These are phyloP conservation scores for Dionaea muscipula DNA, from an alignment of 179 eudicot species.

Conservation along the genomic window DNA sequence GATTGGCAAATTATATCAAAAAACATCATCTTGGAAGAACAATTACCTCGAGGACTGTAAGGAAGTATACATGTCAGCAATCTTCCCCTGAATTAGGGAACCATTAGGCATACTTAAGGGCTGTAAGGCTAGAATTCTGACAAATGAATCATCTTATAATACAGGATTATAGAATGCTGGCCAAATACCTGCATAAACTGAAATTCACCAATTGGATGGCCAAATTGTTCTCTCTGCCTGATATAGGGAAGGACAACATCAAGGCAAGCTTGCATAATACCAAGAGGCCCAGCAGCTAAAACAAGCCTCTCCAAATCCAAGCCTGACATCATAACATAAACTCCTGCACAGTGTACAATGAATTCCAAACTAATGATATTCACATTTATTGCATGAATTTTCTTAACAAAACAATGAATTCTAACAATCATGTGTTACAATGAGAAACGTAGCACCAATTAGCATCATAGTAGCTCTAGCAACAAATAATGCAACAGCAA, in stretches of 20 bases:
- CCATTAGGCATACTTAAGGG: constrained; percentile 2
- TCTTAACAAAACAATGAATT: too few species aligned
- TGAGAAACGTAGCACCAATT: too few species aligned
- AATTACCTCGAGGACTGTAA: constrained; percentile 79
- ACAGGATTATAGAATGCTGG: not conserved
- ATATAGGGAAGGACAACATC: constrained; percentile 88
- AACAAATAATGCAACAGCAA: too few species aligned
- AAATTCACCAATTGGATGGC: constrained; percentile 89
- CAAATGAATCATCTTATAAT: not conserved
- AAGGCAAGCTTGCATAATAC: constrained; percentile 93
- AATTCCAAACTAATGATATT: too few species aligned
- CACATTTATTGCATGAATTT: too few species aligned
- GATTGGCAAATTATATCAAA: not conserved
- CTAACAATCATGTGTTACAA: too few species aligned
- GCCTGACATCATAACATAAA: constrained; percentile 99
- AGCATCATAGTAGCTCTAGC: too few species aligned
- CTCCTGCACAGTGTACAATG: constrained; percentile 51
- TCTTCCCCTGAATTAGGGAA: constrained; percentile 60
- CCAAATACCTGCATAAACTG: constrained; percentile 76
- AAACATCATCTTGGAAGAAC: not conserved
- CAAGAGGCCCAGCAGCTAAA: constrained; percentile 80
- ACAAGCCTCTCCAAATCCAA: constrained; percentile 92
- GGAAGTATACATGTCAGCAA: constrained; percentile 94
- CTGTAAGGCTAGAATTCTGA: not conserved
- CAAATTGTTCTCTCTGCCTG: constrained; percentile 89